These are phyloP conservation scores for Mortierella claussenii DNA, from an alignment of 192 early-diverging fungal species.

Conservation along the genomic window DNA sequence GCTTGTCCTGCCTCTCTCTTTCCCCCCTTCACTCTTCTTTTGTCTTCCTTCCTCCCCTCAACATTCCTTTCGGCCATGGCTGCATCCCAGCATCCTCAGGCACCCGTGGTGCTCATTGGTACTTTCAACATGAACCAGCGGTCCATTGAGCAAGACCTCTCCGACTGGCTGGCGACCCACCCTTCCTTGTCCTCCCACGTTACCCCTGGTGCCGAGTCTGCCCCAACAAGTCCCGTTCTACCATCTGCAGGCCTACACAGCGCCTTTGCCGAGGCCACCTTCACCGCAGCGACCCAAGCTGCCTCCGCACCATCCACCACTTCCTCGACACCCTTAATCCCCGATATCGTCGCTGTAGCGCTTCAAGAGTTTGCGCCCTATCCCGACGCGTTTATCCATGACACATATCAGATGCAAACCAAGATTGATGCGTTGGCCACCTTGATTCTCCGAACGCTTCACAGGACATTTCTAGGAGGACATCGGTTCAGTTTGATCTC, in stretches of 20 bases:
- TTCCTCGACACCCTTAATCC: conserved; percentile 25
- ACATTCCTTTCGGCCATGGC: conserved; percentile 6
- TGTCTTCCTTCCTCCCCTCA: neutral
- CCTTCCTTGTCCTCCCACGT: conserved; percentile 35
- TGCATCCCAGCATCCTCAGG: neutral
- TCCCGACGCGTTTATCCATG: conserved; percentile 49
- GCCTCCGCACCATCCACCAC: neutral
- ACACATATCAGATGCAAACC: conserved; percentile 15
- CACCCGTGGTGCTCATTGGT: conserved; percentile 51
- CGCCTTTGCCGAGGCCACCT: too few species aligned
- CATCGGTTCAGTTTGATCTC: conserved; percentile 46
- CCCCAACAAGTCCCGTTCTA: conserved; percentile 27
- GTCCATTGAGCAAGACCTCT: conserved; percentile 48
- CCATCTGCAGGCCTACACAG: neutral
- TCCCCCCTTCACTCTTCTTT: neutral
- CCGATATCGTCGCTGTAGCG: conserved; percentile 57
- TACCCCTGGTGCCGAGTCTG: conserved; percentile 3
- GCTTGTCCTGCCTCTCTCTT: neutral
- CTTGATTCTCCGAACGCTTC: conserved; percentile 39
- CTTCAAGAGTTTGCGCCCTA: conserved; percentile 55
- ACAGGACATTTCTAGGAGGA: conserved; percentile 31
- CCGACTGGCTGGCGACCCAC: conserved; percentile 51
- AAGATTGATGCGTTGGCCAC: conserved; percentile 34
- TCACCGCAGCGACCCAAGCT: too few species aligned
- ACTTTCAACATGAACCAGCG: conserved; percentile 56